Evolutionary conservation across 768 basidiomycete species (phyloP).

Genomic region (Cytidiella melzeri): DNA sequence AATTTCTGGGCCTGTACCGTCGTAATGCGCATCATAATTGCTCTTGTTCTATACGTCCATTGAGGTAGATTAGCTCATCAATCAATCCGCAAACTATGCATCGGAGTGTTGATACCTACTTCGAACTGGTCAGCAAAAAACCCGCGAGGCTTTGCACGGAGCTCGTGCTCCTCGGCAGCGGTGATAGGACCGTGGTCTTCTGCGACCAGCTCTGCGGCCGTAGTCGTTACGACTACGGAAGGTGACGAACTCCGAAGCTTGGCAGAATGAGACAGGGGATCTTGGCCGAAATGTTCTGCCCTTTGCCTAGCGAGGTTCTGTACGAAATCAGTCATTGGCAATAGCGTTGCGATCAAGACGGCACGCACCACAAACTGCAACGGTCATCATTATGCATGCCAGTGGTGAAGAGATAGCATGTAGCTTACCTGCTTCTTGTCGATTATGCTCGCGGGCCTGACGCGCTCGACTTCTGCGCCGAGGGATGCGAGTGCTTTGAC

Average conservation of each 20-base stretch:
- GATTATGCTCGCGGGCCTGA: slow-evolving; percentile 92
- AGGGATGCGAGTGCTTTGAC: slow-evolving; percentile 75
- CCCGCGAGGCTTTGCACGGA: slow-evolving; percentile 57
- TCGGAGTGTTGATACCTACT: slow-evolving; percentile 23
- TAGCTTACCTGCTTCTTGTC: slow-evolving; percentile 83
- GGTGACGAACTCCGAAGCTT: slow-evolving; percentile 34
- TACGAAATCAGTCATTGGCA: no score
- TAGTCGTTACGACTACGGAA: slow-evolving; percentile 49
- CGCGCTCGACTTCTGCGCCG: slow-evolving; percentile 85
- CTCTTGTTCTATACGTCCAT: slow-evolving; percentile 58
- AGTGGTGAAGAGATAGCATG: slow-evolving; percentile 7
- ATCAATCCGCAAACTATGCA: neutral
- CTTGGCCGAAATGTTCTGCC: slow-evolving; percentile 65
- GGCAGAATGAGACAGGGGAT: slow-evolving; percentile 21
- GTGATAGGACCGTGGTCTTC: slow-evolving; percentile 21
- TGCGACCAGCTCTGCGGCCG: slow-evolving; percentile 30
- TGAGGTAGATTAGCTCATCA: neutral
- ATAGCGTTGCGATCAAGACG: neutral
- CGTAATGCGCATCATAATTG: slow-evolving; percentile 85
- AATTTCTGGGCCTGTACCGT: slow-evolving; percentile 91
- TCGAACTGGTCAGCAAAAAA: slow-evolving; percentile 98
- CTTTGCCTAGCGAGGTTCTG: slow-evolving; percentile 85
- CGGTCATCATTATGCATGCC: neutral
- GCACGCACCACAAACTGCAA: slow-evolving; percentile 58
- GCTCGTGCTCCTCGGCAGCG: slow-evolving; percentile 35